A percentile compares a stretch with the other conserved stretches of the same genome.
These are phyloP conservation scores for Cicer bijugum DNA, from an alignment of 306 rosid species.

Conservation along the genomic window DNA sequence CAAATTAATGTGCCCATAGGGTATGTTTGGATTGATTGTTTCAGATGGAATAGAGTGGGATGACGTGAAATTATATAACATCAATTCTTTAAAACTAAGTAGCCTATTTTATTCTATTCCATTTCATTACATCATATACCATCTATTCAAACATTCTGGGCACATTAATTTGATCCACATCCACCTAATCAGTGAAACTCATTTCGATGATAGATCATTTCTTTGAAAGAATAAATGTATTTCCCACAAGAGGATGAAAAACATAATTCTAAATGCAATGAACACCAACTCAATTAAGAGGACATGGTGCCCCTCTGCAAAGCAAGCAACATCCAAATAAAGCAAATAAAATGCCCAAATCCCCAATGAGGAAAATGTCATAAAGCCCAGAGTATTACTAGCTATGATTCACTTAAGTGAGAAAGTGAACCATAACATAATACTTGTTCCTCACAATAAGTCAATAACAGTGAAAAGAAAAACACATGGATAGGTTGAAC, in stretches of 20 bases:
- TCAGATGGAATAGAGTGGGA: too few relatives aligned
- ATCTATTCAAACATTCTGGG: too few relatives aligned
- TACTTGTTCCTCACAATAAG: neutral
- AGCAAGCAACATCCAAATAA: neutral
- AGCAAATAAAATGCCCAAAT: neutral
- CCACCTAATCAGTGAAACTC: neutral
- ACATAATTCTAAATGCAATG: neutral
- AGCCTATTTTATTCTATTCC: too few relatives aligned
- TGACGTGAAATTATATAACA: too few relatives aligned
- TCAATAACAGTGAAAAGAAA: neutral
- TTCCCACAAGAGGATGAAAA: neutral
- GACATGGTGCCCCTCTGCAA: neutral
- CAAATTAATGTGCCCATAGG: neutral
- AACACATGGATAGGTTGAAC: neutral
- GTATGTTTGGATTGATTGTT: too few relatives aligned
- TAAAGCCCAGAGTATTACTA: neutral
- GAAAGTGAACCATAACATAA: neutral
- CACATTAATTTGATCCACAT: neutral
- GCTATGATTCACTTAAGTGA: neutral
- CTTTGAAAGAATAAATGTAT: neutral
- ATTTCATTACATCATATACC: too few relatives aligned
- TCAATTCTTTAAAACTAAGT: too few relatives aligned
- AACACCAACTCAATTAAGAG: neutral
- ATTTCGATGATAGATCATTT: neutral
- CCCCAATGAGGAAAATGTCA: neutral